Base-by-base conservation (phyloP, 2,329 filamentous ascomycete genomes). In the Colletotrichum caudatum region DNA sequence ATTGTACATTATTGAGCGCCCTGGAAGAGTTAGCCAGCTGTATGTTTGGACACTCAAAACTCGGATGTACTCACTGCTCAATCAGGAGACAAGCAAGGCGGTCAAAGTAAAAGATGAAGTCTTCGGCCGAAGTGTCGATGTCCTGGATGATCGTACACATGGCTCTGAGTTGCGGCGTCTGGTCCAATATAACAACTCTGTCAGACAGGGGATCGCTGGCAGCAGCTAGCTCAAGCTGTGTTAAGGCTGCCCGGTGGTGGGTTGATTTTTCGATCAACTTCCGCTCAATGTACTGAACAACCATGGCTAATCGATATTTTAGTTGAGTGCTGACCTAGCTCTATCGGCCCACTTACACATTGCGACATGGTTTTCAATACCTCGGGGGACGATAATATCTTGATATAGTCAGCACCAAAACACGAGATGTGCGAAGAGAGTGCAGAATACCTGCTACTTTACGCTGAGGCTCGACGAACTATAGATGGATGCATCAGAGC, bases 21-120 rank as follows among this genome's bases (percentile, higher is more conserved):
- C 92, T 94, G 68, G 3, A 8, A 35, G 39, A 29, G 46, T 77
- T 37, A 75, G 59, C 51, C 14, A 54, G 29, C 26, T 64, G 37
- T n/a, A 2, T 20, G 39, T 5, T 16, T 20, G 7, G n/a, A 37
- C 11, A 7, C 39, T n/a, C 26, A 8, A 14, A 16, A 18, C 3
- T 20, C n/a, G 3, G 14, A 23, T 33, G 12, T 18, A 82, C 87
- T 72, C 81, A 91, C 89, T 90, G 85, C 81, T 98, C 95, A 58
- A 98, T 89, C 35, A 98, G 86, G 64, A 98, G 85, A n/a, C 93
- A 90, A 2, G 93, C 90, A 48, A 98, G 85, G 48, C 96, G 90
- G 81, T 99, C 94, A 80, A 98, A 98, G 82, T 98, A 98, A 82
- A 98, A 98, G 73, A 97, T 94, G 79, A 98, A 98, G 76, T 98